Evolutionary conservation across 2,329 filamentous ascomycete genomes (phyloP).

Genomic region (Monilinia vaccinii-corymbosi): DNA sequence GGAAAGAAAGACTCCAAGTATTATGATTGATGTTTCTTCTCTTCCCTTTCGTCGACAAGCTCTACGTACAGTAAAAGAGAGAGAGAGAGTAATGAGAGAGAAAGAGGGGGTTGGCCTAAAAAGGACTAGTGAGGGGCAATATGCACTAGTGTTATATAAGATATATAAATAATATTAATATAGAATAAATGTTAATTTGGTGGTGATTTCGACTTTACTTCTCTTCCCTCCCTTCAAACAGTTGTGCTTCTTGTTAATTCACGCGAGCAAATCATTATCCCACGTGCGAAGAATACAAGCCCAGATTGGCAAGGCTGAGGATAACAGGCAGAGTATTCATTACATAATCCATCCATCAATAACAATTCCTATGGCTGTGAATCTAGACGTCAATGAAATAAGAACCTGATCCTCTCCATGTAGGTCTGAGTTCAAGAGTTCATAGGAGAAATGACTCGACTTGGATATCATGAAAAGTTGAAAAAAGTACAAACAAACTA

Average conservation of each 20-base stretch:
- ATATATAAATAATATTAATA: too few relatives aligned
- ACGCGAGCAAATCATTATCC: conserved; percentile 2
- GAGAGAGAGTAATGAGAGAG: too few relatives aligned
- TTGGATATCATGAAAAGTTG: background rate
- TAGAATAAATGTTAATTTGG: too few relatives aligned
- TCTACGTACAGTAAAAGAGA: background rate
- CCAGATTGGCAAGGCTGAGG: too few relatives aligned
- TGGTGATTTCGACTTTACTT: too few relatives aligned
- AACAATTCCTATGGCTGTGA: background rate
- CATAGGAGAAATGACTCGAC: background rate
- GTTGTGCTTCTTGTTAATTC: background rate
- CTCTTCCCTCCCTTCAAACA: too few relatives aligned
- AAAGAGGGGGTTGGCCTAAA: conserved; percentile 1
- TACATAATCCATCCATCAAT: too few relatives aligned
- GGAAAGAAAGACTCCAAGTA: background rate
- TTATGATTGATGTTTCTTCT: background rate
- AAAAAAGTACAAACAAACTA: background rate
- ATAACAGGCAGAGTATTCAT: too few relatives aligned
- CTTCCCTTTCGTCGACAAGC: background rate
- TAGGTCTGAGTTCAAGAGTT: background rate
- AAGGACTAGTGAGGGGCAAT: conserved; percentile 15
- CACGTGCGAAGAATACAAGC: background rate
- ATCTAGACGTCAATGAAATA: background rate
- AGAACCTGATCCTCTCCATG: background rate
- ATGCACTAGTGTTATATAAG: too few relatives aligned